Percentiles rank a stretch among this genome's conserved stretches.
Evolutionary conservation across 1,284 basidiomycete species (phyloP).

Genomic region (Porogramme epimiltina): DNA sequence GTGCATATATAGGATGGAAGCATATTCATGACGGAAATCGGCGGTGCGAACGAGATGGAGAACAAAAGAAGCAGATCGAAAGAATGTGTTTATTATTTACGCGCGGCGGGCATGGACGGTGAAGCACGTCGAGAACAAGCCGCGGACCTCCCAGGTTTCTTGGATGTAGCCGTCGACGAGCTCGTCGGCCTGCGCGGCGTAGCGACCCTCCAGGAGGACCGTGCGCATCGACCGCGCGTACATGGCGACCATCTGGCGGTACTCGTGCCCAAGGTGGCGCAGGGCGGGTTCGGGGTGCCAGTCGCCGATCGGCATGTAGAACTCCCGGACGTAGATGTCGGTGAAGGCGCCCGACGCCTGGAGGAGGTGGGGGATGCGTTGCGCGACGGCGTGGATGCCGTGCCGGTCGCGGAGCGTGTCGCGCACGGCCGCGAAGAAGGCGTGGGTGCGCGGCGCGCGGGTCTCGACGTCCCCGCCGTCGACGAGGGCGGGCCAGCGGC

Average conservation of each 20-base stretch:
- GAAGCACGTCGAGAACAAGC: slow-evolving; percentile 44
- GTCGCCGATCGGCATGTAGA: slow-evolving; percentile 50
- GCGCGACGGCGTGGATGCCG: slow-evolving; percentile 39
- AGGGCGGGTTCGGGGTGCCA: slow-evolving; percentile 41
- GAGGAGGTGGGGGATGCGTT: slow-evolving; percentile 39
- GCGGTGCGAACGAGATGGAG: no score
- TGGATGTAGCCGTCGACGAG: slow-evolving; percentile 41
- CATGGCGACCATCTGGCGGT: slow-evolving; percentile 31
- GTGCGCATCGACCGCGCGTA: slow-evolving; percentile 43
- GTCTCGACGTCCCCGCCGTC: slow-evolving; percentile 33
- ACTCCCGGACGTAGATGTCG: slow-evolving; percentile 33
- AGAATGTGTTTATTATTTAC: slow-evolving; percentile 1
- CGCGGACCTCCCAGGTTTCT: slow-evolving; percentile 43
- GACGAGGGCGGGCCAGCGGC: slow-evolving; percentile 42
- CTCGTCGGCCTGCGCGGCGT: slow-evolving; percentile 36
- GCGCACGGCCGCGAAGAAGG: slow-evolving; percentile 47
- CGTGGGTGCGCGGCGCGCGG: slow-evolving; percentile 18
- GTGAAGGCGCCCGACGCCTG: slow-evolving; percentile 38
- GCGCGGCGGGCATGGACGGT: slow-evolving; percentile 35
- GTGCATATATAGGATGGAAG: background rate
- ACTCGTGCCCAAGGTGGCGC: slow-evolving; percentile 38
- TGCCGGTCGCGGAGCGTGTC: slow-evolving; percentile 35
- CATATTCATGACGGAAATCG: background rate
- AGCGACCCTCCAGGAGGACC: slow-evolving; percentile 41
- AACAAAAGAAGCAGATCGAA: background rate